Conservation (phyloP, 192 early-diverging fungal genomes). For the Backusella macrospora region DNA sequence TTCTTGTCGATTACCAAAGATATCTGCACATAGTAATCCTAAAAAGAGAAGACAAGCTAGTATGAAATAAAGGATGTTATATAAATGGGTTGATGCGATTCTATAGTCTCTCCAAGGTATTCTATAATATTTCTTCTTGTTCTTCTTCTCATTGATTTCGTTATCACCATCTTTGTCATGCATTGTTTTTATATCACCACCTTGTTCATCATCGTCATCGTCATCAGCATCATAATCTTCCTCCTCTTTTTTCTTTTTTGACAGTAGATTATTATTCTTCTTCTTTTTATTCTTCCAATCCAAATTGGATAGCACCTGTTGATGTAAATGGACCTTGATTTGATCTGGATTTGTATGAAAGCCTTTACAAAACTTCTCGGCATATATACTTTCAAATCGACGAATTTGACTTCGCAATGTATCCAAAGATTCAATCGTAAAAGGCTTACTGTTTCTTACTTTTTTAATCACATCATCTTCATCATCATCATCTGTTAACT, state of each 20-base stretch:
- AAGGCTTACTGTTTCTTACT: background rate
- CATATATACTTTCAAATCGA: background rate
- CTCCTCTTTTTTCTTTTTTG: background rate
- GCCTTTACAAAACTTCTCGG: background rate
- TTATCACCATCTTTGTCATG: background rate
- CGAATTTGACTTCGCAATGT: background rate
- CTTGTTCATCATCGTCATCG: background rate
- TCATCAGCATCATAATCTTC: background rate
- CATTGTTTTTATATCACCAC: background rate
- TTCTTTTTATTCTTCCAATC: background rate
- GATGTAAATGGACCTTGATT: background rate
- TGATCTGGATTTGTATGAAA: background rate
- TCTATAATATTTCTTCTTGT: background rate
- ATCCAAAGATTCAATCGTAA: background rate
- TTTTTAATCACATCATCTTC: background rate
- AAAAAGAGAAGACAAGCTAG: background rate
- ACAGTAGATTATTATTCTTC: no score
- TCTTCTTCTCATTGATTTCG: background rate
- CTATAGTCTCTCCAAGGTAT: background rate
- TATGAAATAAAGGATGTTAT: background rate
- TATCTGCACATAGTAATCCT: constrained; percentile 29
- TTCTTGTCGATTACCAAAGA: constrained; percentile 72
- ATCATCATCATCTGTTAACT: no score
- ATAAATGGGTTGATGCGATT: background rate
- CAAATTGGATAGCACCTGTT: background rate